Percentiles rank a stretch among this genome's conserved stretches.
Evolutionary conservation across 257 asterid species (phyloP).

Genomic region (Capsicum pubescens): DNA sequence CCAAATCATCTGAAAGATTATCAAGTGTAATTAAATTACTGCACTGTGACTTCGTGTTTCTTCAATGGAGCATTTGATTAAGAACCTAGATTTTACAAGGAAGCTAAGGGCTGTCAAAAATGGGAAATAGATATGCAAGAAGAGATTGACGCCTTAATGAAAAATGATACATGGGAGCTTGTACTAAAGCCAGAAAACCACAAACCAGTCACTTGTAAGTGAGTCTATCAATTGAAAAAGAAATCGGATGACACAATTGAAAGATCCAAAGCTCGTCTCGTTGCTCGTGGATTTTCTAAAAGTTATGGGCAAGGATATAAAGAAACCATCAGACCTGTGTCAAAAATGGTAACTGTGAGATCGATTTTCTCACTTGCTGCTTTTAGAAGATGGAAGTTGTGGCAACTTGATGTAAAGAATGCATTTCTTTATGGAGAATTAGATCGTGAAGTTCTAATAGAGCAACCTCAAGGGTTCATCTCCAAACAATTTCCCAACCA

Average conservation of each 20-base stretch:
- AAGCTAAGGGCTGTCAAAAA: conserved; percentile 20
- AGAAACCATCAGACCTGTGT: conserved; percentile 23
- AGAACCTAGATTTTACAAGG: conserved; percentile 28
- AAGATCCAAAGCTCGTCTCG: neutral
- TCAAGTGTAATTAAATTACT: neutral
- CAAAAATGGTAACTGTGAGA: conserved; percentile 27
- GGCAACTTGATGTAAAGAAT: neutral
- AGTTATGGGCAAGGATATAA: conserved; percentile 26
- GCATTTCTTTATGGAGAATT: neutral
- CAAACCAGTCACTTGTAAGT: conserved; percentile 29
- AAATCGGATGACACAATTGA: neutral
- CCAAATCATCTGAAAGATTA: conserved; percentile 23
- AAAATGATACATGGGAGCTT: conserved; percentile 23
- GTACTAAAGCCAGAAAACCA: neutral
- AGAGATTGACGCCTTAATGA: conserved; percentile 25
- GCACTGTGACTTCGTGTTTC: neutral
- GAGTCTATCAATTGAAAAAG: conserved; percentile 28
- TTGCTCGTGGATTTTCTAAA: conserved; percentile 34
- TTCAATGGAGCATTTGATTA: neutral
- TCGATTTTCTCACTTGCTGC: neutral
- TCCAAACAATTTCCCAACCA: neutral
- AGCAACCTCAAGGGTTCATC: neutral
- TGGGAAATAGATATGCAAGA: conserved; percentile 28
- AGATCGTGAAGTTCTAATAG: conserved; percentile 27
- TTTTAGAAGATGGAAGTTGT: conserved; percentile 23